These are phyloP conservation scores for Pyrenopolyporus hunteri DNA, from an alignment of 495 filamentous ascomycete species.

Conservation along the genomic window DNA sequence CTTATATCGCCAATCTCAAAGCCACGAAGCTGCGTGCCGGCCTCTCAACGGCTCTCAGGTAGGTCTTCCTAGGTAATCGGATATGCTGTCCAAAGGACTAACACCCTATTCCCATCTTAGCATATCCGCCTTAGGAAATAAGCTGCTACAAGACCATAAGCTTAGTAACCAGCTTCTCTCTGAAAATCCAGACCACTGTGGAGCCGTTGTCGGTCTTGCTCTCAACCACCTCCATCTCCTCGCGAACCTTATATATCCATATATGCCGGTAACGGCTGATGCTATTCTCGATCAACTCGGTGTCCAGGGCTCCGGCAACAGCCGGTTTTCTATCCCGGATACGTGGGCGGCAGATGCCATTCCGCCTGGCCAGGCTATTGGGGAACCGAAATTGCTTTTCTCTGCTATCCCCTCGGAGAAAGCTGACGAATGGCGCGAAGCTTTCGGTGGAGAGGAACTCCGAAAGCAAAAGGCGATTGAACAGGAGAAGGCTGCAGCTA, in stretches of 20 bases:
- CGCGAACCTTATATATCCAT: slow-evolving; percentile 76
- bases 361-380: slow-evolving; percentile 77
- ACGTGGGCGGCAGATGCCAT: slow-evolving; percentile 67
- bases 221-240: slow-evolving; percentile 84
- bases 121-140: slow-evolving; percentile 76
- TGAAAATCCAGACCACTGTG: slow-evolving; percentile 73
- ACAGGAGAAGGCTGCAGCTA: slow-evolving; percentile 62
- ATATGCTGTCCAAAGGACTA: background rate
- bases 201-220: slow-evolving; percentile 79
- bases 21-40: slow-evolving; percentile 77
- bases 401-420: slow-evolving; percentile 81
- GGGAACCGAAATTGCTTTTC: slow-evolving; percentile 83
- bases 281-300: slow-evolving; percentile 75
- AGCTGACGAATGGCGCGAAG: slow-evolving; percentile 78
- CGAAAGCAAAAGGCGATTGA: slow-evolving; percentile 33
- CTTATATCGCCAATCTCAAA: slow-evolving; percentile 77
- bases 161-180: slow-evolving; percentile 82
- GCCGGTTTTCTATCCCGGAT: slow-evolving; percentile 73
- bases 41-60: slow-evolving; percentile 66
- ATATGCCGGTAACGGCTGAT: slow-evolving; percentile 80
- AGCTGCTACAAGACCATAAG: slow-evolving; percentile 78
- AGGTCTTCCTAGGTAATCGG: background rate
- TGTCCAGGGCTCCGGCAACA: slow-evolving; percentile 46
- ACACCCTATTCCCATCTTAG: slow-evolving; percentile 31
- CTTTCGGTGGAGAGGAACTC: slow-evolving; percentile 72